Percentiles rank a stretch among this genome's conserved stretches.
Conservation (phyloP, 1,139 yeast species). For the Sugiyamaella castrensis region DNA sequence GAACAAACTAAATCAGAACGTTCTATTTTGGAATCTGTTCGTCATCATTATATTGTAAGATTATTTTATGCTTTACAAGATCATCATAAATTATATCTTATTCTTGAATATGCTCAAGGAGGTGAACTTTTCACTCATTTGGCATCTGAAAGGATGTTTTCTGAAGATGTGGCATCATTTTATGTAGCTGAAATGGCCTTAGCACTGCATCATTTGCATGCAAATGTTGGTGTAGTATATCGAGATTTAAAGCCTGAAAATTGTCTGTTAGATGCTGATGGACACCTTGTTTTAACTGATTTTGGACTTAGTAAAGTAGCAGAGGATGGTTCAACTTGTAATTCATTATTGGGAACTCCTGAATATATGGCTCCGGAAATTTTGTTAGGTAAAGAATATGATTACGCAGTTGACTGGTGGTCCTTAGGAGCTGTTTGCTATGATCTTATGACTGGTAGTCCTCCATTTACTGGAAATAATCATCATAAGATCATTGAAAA, state of each 20-base stretch:
- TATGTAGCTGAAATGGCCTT: slow-evolving; percentile 85
- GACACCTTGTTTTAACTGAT: slow-evolving; percentile 84
- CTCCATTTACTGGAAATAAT: slow-evolving; percentile 91
- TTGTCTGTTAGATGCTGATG: slow-evolving; percentile 74
- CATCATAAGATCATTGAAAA: slow-evolving; percentile 79
- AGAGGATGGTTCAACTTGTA: slow-evolving; percentile 50
- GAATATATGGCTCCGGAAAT: slow-evolving; percentile 98
- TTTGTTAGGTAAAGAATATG: slow-evolving; percentile 78
- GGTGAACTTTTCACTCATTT: slow-evolving; percentile 90
- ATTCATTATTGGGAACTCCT: slow-evolving; percentile 87
- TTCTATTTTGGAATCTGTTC: slow-evolving; percentile 62
- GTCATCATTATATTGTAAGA: slow-evolving; percentile 87
- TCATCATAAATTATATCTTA: slow-evolving; percentile 68
- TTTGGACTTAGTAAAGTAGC: slow-evolving; percentile 86
- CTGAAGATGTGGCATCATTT: slow-evolving; percentile 75
- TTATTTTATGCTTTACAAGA: slow-evolving; percentile 90
- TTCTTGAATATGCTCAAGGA: slow-evolving; percentile 86
- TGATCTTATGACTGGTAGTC: slow-evolving; percentile 86
- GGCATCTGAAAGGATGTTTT: slow-evolving; percentile 76
- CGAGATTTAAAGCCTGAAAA: slow-evolving; percentile 94
- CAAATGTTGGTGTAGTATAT: slow-evolving; percentile 77
- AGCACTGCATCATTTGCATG: slow-evolving; percentile 79
- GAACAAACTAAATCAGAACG: slow-evolving; percentile 72
- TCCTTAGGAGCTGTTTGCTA: slow-evolving; percentile 86
- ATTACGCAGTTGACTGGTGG: slow-evolving; percentile 94